Evolutionary conservation across 768 basidiomycete genomes (phyloP), one percentile per base, ranked within the genome.

Genomic region (Amanita rimosa): DNA sequence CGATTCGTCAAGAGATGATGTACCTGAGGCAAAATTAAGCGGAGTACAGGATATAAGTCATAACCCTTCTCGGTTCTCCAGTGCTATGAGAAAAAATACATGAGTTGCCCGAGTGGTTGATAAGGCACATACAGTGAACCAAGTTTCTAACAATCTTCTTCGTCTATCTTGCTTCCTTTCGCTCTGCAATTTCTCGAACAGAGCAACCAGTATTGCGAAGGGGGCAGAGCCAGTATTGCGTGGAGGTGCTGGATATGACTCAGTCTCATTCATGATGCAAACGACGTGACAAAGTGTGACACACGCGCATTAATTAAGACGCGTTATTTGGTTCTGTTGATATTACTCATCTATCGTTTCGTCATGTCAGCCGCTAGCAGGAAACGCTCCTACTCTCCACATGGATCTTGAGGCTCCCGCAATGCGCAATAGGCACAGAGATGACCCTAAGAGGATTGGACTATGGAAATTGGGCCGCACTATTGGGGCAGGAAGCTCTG

Each of bases 1-100:
- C 21, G 13, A 27, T 34, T 4, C 13, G 6, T 36, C 13, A 19
- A 29, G 22, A 36, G 31, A 2, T n/a, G 29, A 50, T 35, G 9
- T 64, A 75, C 90, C 74, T 96, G 94, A 5, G 96, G 96, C 35
- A 99, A 71, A 45, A 99, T 71, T 17, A 99, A 72, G 27, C 93
- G 81, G 42, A 98, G 69, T 26, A 93, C 79, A 4, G 95, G 94
- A 63, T 87, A 97, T 29, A 99, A 63, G 60, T 98, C 89, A 57
- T 78, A 69, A 0, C 96, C 96, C 38, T 91, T 84, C 57, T 87
- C 76, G 37, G 79, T 69, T 55, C 94, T 75, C 91, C 93, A 98
- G 58, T 85, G 81, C 84, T 90, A 55, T 34, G 17, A 38, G 43
- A 19, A 17, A 24, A 13, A 39, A 38, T 34, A 21, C 36, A 35